Percentiles rank a stretch among this genome's conserved stretches.
phyloP scores from a whole-genome alignment of 2,329 filamentous ascomycete genomes.

The Capronia americana region DNA sequence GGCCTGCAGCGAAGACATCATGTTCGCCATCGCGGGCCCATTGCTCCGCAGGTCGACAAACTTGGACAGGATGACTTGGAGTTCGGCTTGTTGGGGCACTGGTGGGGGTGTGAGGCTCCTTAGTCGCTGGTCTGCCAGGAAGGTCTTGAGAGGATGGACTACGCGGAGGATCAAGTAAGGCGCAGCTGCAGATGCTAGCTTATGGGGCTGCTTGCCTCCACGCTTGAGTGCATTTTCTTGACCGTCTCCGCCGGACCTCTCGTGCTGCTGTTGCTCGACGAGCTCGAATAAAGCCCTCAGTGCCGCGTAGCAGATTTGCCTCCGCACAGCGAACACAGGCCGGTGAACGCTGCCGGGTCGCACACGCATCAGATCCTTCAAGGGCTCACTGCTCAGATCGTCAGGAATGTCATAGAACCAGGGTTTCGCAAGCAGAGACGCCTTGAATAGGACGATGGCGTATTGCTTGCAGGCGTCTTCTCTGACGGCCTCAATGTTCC shows the following conservation, averaged over 20 bases:
- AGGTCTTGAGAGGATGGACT: slow-evolving; percentile 79
- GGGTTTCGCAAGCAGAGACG: slow-evolving; percentile 78
- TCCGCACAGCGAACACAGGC: slow-evolving; percentile 67
- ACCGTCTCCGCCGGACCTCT: background rate
- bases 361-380: slow-evolving; percentile 67
- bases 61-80: slow-evolving; percentile 72
- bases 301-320: slow-evolving; percentile 78
- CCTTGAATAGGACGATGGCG: slow-evolving; percentile 76
- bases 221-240: background rate
- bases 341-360: slow-evolving; percentile 76
- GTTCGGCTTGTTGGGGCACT: slow-evolving; percentile 76
- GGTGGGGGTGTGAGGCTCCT: slow-evolving; percentile 89
- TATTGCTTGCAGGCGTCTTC: slow-evolving; percentile 69
- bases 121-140: slow-evolving; percentile 89
- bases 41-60: slow-evolving; percentile 73
- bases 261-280: slow-evolving; percentile 47
- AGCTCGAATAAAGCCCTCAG: slow-evolving; percentile 79
- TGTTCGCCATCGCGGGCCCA: slow-evolving; percentile 64
- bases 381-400: slow-evolving; percentile 56
- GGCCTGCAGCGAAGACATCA: background rate
- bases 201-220: slow-evolving; percentile 41
- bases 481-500: slow-evolving; percentile 12
- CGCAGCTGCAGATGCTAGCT: slow-evolving; percentile 74
- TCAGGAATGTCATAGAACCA: slow-evolving; percentile 66
- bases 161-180: slow-evolving; percentile 83